A percentile compares a stretch with the other conserved stretches of the same genome.
Evolutionary conservation across 176 grass and related monocot species (phyloP).

Genomic region (Panicum miliaceum): DNA sequence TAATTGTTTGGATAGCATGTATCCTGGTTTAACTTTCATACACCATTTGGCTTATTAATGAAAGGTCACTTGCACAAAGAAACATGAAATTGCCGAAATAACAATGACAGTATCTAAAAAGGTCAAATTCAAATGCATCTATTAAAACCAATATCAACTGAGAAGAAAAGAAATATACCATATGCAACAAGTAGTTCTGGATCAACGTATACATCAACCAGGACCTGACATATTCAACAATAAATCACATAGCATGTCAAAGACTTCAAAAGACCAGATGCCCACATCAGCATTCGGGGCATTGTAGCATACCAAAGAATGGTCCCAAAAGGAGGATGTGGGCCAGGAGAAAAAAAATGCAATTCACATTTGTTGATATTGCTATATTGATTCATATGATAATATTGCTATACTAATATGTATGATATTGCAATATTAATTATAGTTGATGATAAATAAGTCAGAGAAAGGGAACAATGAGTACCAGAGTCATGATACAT

Average conservation of each 20-base stretch:
- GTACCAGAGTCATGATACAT: constrained; percentile 11
- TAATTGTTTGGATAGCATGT: neutral
- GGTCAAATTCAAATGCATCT: constrained; percentile 2
- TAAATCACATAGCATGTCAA: constrained; percentile 37
- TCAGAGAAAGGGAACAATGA: neutral
- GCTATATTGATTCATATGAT: neutral
- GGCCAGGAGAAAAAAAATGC: neutral
- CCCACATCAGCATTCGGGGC: neutral
- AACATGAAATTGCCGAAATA: neutral
- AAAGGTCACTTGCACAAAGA: neutral
- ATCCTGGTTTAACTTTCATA: neutral
- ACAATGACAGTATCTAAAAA: neutral
- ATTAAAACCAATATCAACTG: constrained; percentile 31
- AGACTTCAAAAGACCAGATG: constrained; percentile 13
- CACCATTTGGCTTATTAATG: neutral
- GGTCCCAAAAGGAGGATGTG: neutral
- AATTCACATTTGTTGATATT: neutral
- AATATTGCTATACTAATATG: neutral
- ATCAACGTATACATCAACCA: constrained; percentile 91
- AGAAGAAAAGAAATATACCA: constrained; percentile 64
- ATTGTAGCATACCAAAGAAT: constrained; percentile 8
- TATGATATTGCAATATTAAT: neutral
- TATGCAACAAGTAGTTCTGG: constrained; percentile 97
- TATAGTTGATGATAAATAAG: constrained; percentile 14
- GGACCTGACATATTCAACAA: constrained; percentile 63